Evolutionary conservation across 2,329 filamentous ascomycete species (phyloP), one percentile per base, ranked within the genome.

Genomic region (Harringtonia aguacate): DNA sequence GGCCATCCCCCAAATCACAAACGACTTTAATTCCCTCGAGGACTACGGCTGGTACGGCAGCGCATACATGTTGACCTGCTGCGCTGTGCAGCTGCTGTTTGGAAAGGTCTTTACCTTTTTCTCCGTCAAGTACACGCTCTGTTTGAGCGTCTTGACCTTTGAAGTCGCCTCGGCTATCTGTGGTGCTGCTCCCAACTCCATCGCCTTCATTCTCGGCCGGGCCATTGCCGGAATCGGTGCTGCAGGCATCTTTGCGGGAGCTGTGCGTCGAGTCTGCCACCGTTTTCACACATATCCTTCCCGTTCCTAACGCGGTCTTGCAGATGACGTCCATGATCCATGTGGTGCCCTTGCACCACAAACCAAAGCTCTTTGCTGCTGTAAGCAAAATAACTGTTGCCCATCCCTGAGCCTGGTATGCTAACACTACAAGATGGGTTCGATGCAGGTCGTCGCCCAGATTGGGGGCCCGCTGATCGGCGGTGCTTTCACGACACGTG

Each of bases 121-220:
- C 27, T 50, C 57, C 30, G 44, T 76, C n/a, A n/a, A n/a, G n/a
- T n/a, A n/a, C n/a, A n/a, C n/a, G n/a, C n/a, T n/a, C n/a, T n/a
- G n/a, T n/a, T n/a, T n/a, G n/a, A n/a, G n/a, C n/a, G n/a, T n/a
- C n/a, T n/a, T n/a, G n/a, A n/a, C n/a, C 34, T 79, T 80, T 48
- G 73, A 78, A 52, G 20, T 77, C 1, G 76, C 76, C 2, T 75
- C 70, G 0, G 50, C 73, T 4, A 55, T 80, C n/a, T 79, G 74
- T 48, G 75, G 59, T 43, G 49, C 65, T 41, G 68, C 75, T 0
- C 59, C 53, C 1, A 69, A 62, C 12, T 73, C 70, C 0, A 50
- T 57, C 0, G 72, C 72, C 61, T 65, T 79, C 43, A 79, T 79
- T 42, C 53, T 70, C 9, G 73, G 74, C 2, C 66, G 75, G 4